These are phyloP conservation scores for Xylaria scruposa DNA, from an alignment of 495 filamentous ascomycete species.

Conservation along the genomic window DNA sequence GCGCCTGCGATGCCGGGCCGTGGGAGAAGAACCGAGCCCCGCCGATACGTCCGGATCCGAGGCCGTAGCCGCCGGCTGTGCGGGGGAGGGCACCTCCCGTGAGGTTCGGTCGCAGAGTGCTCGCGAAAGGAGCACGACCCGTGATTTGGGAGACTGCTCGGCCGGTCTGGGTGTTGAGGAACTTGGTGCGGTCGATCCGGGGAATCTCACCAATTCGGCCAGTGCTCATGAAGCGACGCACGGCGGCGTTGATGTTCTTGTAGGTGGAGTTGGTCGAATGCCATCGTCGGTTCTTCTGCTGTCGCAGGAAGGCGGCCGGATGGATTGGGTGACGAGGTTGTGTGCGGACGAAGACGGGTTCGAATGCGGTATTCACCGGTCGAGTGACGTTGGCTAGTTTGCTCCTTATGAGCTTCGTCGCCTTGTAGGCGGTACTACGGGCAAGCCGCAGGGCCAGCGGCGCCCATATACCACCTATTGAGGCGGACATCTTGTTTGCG, in stretches of 20 bases:
- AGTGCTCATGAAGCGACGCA: constrained; percentile 68
- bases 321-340: constrained; percentile 72
- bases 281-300: constrained; percentile 72
- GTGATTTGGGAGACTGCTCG: constrained; percentile 69
- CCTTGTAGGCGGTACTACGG: constrained; percentile 70
- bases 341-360: constrained; percentile 56
- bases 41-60: constrained; percentile 70
- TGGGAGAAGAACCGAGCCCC: constrained; percentile 90
- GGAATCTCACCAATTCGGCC: constrained; percentile 49
- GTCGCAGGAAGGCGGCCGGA: constrained; percentile 72
- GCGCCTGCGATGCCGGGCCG: constrained; percentile 78
- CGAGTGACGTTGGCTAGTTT: constrained; percentile 64
- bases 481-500: constrained; percentile 65
- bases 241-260: constrained; percentile 61
- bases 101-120: constrained; percentile 87
- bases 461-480: constrained; percentile 71
- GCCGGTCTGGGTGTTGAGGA: constrained; percentile 70
- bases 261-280: constrained; percentile 62
- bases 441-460: constrained; percentile 72
- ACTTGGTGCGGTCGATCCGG: constrained; percentile 67
- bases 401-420: constrained; percentile 65
- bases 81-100: constrained; percentile 86
- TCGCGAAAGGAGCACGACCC: constrained; percentile 84
- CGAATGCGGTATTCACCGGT: constrained; percentile 54
- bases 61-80: constrained; percentile 83